Base-by-base conservation (phyloP, 441 rosid genomes). In the Melastoma candidum region DNA sequence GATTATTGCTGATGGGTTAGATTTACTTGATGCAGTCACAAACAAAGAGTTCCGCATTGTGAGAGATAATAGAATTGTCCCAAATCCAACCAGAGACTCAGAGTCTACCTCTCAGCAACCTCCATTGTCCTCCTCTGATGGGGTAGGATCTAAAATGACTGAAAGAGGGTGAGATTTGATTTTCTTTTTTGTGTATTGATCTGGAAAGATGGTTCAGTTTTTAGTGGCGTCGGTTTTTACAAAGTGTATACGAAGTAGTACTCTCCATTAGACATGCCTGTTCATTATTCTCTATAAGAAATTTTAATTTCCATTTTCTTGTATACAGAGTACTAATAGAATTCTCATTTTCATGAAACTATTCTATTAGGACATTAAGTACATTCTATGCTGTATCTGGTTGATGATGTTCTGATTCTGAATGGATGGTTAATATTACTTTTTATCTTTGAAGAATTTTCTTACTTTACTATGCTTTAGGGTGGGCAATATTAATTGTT, bases 21-120 rank as follows among this genome's bases (percentile, higher is more conserved):
- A 49, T 41, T 54, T 71, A 55, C 60, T 60, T 48, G 60, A 45
- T 79, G 80, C 75, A 68, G 75, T 83, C 59, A 32, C 72, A 49
- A 83, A 26, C 69, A 77, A 76, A 74, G 84, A 81, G 77, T 90
- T 87, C 66, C 97, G 93, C 44, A 73, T 60, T 0, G 57, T 44
- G 57, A 43, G 82, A 59, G 95, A 90, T 75, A 87, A 90, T 69
- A 81, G 95, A 69, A 71, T 78, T 57, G 81, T 63, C 54, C 69
- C 55, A 22, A 75, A 66, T 69, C 56, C 65, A 51, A 65, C 52
- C 64, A 60, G 48, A 60, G 87, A 84, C 55, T 46, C 39, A 46
- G 74, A 76, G 56, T 74, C 79, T 68, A 63, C 74, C 47, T 56
- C 63, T 24, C 66, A 46, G 22, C 74, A 66, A 51, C 69, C 66